Percentiles rank a stretch among this genome's conserved stretches.
phyloP scores from a whole-genome alignment of 495 filamentous ascomycete genomes.

The Penicillium pancosmium region DNA sequence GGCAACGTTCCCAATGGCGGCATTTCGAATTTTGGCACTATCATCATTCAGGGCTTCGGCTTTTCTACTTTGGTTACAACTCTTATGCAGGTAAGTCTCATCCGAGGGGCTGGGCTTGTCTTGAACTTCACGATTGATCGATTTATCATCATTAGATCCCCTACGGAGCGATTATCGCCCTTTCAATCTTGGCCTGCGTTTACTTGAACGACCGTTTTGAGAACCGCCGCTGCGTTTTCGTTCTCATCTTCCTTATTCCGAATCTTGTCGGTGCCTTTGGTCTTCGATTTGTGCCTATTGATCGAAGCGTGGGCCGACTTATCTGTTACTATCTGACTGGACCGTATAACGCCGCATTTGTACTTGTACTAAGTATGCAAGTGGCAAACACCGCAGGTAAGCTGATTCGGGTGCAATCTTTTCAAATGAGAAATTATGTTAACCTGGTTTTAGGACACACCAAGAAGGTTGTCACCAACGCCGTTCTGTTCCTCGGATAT shows the following conservation, averaged over 20 bases:
- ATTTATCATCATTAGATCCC: constrained; percentile 47
- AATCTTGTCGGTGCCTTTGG: constrained; percentile 60
- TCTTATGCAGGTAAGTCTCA: constrained; percentile 42
- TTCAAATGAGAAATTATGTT: background rate
- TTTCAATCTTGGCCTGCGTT: constrained; percentile 60
- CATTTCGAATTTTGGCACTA: constrained; percentile 62
- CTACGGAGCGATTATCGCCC: constrained; percentile 57
- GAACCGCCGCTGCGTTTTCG: constrained; percentile 58
- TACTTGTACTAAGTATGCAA: constrained; percentile 59
- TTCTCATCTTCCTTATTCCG: constrained; percentile 56
- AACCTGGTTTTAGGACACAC: constrained; percentile 51
- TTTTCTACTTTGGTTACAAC: constrained; percentile 56
- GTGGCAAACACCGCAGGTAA: constrained; percentile 57
- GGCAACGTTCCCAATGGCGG: constrained; percentile 51
- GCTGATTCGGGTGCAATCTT: background rate
- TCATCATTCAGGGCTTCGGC: constrained; percentile 65
- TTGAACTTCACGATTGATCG: background rate
- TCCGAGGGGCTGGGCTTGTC: constrained; percentile 7
- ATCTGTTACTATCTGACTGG: constrained; percentile 62
- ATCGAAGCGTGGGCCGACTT: constrained; percentile 51
- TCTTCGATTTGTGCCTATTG: constrained; percentile 51
- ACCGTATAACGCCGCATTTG: constrained; percentile 63
- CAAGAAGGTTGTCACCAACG: constrained; percentile 65
- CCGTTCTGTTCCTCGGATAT: constrained; percentile 56
- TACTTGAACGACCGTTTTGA: constrained; percentile 59